Base-by-base conservation (phyloP, 345 rosid species). In the Microthlaspi erraticum region DNA sequence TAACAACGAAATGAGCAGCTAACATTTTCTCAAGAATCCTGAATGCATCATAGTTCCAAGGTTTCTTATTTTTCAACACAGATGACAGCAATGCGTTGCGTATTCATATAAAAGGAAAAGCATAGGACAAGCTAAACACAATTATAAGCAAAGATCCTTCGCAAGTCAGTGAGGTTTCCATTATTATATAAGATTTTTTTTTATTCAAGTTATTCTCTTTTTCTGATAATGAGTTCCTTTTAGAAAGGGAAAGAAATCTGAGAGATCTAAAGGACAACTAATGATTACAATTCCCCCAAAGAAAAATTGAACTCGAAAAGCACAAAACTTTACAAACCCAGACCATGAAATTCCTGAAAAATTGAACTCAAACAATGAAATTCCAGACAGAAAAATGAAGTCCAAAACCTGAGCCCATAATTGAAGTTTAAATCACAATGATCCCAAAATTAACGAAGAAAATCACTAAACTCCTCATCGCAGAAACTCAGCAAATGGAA, bases 241-340 rank as follows among this genome's bases (percentile, higher is more conserved):
- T 8, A 12, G 5, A 66, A 39, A 45, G 23, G n/a, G 33, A 67
- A 62, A 20, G 49, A 59, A 74, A 74, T 59, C 48, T 50, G 63
- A 74, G 73, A 68, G 73, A 67, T 74, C 78, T 74, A 57, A 6
- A 17, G 4, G 17, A 16, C 14, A 64, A 43, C 20, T 43, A 42
- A 65, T 26, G 17, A 73, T 73, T 41, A 55, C 17, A 39, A 26
- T 2, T 1, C 31, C 36, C 37, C 12, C 45, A n/a, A 6, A 2
- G 0, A 50, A 46, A 7, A 10, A 49, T 4, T 1, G 16, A 54
- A n/a, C 8, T 14, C 3, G 18, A 33, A 32, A 54, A 55, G 13
- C 20, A 32, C 19, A 41, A 55, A 26, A 52, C 57, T 26, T 11
- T 52, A 52, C 57, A 18, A 33, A 16, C 29, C 4, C 29, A 26